Conservation (phyloP, 768 basidiomycete genomes). For the Boletus reticuloceps region DNA sequence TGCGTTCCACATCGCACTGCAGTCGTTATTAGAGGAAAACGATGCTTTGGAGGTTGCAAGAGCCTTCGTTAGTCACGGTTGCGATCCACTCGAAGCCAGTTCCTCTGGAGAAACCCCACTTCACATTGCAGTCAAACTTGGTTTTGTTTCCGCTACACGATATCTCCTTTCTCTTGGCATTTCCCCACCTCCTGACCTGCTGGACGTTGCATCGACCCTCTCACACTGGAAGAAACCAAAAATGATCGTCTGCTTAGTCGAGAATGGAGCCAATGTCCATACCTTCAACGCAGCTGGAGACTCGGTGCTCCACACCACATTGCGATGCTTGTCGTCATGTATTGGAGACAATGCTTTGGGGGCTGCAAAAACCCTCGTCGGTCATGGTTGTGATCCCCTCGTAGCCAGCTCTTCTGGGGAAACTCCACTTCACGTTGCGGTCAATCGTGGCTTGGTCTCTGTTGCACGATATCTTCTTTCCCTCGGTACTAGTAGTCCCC, state of each 20-base stretch:
- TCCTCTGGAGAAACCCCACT: background rate
- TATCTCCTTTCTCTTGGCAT: background rate
- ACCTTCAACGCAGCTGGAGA: too few relatives aligned
- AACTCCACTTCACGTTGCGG: too few relatives aligned
- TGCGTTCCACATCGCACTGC: background rate
- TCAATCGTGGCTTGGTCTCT: too few relatives aligned
- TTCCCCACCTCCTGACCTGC: background rate
- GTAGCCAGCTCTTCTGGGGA: too few relatives aligned
- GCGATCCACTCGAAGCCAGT: background rate
- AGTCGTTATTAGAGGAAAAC: background rate
- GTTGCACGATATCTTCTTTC: background rate
- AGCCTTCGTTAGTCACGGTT: background rate
- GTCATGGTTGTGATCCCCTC: too few relatives aligned
- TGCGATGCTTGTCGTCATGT: too few relatives aligned
- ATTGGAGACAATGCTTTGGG: too few relatives aligned
- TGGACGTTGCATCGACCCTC: background rate
- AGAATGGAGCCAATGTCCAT: too few relatives aligned
- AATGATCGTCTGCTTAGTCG: too few relatives aligned
- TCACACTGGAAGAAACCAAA: too few relatives aligned
- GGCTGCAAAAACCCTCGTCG: too few relatives aligned
- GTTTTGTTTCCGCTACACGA: background rate
- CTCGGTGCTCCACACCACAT: too few relatives aligned
- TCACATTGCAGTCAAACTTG: background rate
- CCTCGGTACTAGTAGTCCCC: background rate
- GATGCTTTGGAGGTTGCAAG: background rate